A percentile compares a stretch with the other conserved stretches of the same genome.
Evolutionary conservation across 352 stramenopile species (phyloP).

Genomic region (Phytophthora boehmeriae): DNA sequence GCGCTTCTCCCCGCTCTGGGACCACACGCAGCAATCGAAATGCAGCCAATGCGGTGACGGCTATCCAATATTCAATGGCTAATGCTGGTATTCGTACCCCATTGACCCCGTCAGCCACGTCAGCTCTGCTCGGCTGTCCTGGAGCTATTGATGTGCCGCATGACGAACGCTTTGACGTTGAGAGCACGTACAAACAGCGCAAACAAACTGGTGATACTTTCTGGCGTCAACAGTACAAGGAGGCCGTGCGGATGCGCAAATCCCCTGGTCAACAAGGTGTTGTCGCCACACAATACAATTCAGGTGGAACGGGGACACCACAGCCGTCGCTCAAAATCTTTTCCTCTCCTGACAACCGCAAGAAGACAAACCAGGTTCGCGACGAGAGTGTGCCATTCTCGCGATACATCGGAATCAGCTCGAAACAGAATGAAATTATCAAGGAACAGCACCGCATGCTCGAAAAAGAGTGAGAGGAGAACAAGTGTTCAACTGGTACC

Average conservation of each 20-base stretch:
- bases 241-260: slow-evolving; percentile 61
- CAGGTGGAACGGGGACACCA: not conserved
- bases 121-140: slow-evolving; percentile 26
- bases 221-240: slow-evolving; percentile 62
- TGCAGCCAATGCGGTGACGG: slow-evolving; percentile 7
- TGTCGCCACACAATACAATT: slow-evolving; percentile 3
- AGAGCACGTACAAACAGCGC: slow-evolving; percentile 49
- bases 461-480: slow-evolving; percentile 28
- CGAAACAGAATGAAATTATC: slow-evolving; percentile 74
- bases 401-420: slow-evolving; percentile 79
- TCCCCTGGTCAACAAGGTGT: slow-evolving; percentile 23
- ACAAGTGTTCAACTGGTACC: not conserved
- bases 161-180: slow-evolving; percentile 55
- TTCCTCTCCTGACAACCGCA: slow-evolving; percentile 55
- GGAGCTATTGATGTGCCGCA: slow-evolving; percentile 41
- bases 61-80: slow-evolving; percentile 29
- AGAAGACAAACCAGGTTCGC: slow-evolving; percentile 36
- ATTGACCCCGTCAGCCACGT: slow-evolving; percentile 27
- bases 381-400: slow-evolving; percentile 72
- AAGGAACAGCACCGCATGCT: slow-evolving; percentile 78
- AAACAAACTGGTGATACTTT: slow-evolving; percentile 49
- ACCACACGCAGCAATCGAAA: slow-evolving; percentile 14
- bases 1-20: not conserved
- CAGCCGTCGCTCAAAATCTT: slow-evolving; percentile 77
- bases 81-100: slow-evolving; percentile 28